phyloP scores from a whole-genome alignment of 1,139 yeast species.

The Wickerhamomyces sp. region DNA sequence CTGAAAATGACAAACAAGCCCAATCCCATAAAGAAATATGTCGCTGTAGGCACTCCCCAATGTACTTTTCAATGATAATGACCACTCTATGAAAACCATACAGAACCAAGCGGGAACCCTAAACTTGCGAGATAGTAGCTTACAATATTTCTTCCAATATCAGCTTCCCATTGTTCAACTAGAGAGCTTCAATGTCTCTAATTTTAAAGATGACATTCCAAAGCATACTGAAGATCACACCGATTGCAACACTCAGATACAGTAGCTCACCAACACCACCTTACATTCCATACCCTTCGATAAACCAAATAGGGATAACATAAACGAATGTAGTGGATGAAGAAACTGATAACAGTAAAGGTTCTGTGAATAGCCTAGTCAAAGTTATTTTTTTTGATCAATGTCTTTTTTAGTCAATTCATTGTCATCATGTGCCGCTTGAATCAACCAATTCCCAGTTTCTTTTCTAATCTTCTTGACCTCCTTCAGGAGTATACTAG shows the following conservation, averaged over 20 bases:
- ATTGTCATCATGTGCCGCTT: slow-evolving; percentile 77
- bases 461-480: slow-evolving; percentile 56
- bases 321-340: slow-evolving; percentile 79
- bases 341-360: slow-evolving; percentile 63
- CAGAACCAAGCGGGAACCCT: slow-evolving; percentile 67
- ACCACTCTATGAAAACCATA: slow-evolving; percentile 89
- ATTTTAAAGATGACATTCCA: slow-evolving; percentile 33
- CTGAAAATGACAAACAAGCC: slow-evolving; percentile 74
- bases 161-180: slow-evolving; percentile 49
- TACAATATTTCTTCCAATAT: slow-evolving; percentile 78
- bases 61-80: slow-evolving; percentile 60
- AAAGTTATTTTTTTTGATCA: slow-evolving; percentile 68
- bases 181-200: slow-evolving; percentile 35
- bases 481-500: slow-evolving; percentile 51
- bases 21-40: slow-evolving; percentile 67
- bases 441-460: slow-evolving; percentile 72
- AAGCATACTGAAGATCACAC: slow-evolving; percentile 54
- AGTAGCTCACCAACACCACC: slow-evolving; percentile 60
- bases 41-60: slow-evolving; percentile 82
- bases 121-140: slow-evolving; percentile 70
- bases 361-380: slow-evolving; percentile 63
- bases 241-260: slow-evolving; percentile 55
- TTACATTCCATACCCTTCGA: slow-evolving; percentile 50
- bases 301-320: slow-evolving; percentile 77
- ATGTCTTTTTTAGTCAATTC: slow-evolving; percentile 58